Evolutionary conservation across 495 filamentous ascomycete species (phyloP).

Genomic region (Rusavskia elegans): DNA sequence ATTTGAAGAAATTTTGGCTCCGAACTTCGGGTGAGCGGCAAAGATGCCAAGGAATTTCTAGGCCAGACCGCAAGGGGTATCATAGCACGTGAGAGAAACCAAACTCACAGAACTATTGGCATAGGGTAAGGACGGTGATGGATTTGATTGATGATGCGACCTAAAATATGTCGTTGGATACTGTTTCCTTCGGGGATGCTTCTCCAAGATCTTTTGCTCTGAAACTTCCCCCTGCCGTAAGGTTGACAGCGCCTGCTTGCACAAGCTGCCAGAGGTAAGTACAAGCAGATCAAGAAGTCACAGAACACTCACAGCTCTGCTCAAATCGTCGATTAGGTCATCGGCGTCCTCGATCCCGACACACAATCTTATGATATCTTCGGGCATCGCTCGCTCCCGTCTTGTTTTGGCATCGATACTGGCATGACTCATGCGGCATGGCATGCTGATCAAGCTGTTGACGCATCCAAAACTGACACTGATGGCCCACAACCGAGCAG

Average conservation of each 20-base stretch:
- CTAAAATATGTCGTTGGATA: slow-evolving; percentile 12
- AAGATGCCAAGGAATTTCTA: neutral
- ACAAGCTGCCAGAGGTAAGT: slow-evolving; percentile 45
- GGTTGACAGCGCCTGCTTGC: slow-evolving; percentile 79
- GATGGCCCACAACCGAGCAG: slow-evolving; percentile 81
- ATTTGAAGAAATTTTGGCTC: neutral
- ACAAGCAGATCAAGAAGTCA: no score
- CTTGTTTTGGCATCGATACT: slow-evolving; percentile 94
- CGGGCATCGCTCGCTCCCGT: slow-evolving; percentile 76
- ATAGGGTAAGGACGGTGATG: neutral
- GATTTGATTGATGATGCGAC: neutral
- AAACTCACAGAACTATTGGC: neutral
- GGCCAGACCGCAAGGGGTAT: neutral
- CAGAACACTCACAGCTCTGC: slow-evolving; percentile 53
- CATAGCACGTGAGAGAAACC: neutral
- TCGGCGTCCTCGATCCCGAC: slow-evolving; percentile 91
- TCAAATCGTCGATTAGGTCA: slow-evolving; percentile 87
- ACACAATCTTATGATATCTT: slow-evolving; percentile 89
- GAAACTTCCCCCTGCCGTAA: slow-evolving; percentile 58
- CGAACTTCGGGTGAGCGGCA: neutral
- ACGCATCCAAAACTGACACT: slow-evolving; percentile 96
- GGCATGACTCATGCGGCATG: slow-evolving; percentile 97
- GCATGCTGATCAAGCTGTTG: slow-evolving; percentile 97
- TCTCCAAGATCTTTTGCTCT: slow-evolving; percentile 29
- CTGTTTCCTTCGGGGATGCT: slow-evolving; percentile 7